These are phyloP conservation scores for Sanguinoderma infundibulare DNA, from an alignment of 1,284 basidiomycete genomes.

Conservation along the genomic window DNA sequence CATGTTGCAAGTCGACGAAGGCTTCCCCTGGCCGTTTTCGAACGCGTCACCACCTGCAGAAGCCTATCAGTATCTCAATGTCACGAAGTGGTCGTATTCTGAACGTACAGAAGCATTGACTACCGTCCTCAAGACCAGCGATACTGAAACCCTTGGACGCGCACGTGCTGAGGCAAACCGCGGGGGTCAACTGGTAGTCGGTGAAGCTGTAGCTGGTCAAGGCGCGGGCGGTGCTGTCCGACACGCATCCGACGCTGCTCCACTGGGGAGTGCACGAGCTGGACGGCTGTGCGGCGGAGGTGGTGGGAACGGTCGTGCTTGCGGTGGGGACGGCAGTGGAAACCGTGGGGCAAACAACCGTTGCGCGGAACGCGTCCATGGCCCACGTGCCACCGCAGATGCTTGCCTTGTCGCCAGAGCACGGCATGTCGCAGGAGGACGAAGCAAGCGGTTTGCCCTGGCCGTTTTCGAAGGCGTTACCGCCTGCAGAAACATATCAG, in stretches of 20 bases:
- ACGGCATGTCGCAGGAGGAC: too few relatives aligned
- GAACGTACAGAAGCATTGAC: constrained; percentile 33
- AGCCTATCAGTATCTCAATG: background rate
- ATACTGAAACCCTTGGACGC: constrained; percentile 28
- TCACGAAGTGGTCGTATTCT: background rate
- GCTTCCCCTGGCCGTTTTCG: constrained; percentile 22
- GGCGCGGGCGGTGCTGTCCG: constrained; percentile 22
- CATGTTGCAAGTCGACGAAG: constrained; percentile 25
- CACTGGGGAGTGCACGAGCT: constrained; percentile 6
- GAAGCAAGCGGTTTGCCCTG: too few relatives aligned
- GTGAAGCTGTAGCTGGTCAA: constrained; percentile 25
- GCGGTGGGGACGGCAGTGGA: too few relatives aligned
- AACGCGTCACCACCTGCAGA: constrained; percentile 27
- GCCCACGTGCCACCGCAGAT: too few relatives aligned
- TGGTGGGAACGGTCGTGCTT: too few relatives aligned
- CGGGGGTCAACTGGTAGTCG: constrained; percentile 20
- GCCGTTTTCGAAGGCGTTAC: too few relatives aligned
- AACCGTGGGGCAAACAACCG: too few relatives aligned
- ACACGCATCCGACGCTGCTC: constrained; percentile 21
- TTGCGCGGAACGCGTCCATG: too few relatives aligned
- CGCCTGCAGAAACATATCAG: too few relatives aligned
- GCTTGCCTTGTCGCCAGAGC: too few relatives aligned
- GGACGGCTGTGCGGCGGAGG: background rate
- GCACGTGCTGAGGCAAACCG: constrained; percentile 23
- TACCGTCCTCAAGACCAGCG: constrained; percentile 32